These are phyloP conservation scores for Triticum urartu DNA, from an alignment of 176 grass and related monocot species.

Conservation along the genomic window DNA sequence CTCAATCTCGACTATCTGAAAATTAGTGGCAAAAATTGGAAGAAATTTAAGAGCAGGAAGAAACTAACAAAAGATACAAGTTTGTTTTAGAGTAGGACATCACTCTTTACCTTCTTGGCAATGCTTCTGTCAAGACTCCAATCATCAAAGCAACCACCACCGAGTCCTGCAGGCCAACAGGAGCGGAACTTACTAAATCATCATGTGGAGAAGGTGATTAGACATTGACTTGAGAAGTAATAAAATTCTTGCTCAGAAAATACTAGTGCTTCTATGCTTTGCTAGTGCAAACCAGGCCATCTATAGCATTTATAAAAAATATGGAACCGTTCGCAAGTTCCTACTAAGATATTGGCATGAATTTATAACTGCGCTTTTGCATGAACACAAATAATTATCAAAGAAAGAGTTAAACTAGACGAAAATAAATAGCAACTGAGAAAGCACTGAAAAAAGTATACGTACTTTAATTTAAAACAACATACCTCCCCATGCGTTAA, in stretches of 20 bases:
- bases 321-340: background rate
- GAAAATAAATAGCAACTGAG: background rate
- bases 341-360: background rate
- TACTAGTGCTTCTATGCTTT: background rate
- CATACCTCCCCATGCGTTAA: slow-evolving; percentile 97
- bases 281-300: background rate
- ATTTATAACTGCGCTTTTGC: background rate
- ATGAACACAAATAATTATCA: background rate
- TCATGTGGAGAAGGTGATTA: background rate
- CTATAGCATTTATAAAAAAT: background rate
- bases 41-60: background rate
- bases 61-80: background rate
- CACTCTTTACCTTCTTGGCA: slow-evolving; percentile 66
- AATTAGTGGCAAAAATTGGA: background rate
- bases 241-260: background rate
- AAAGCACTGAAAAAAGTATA: background rate
- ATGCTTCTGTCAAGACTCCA: slow-evolving; percentile 72
- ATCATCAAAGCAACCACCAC: slow-evolving; percentile 78
- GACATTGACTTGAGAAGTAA: background rate
- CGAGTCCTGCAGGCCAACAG: slow-evolving; percentile 41
- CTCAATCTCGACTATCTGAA: slow-evolving; percentile 74
- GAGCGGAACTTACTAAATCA: background rate
- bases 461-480: background rate
- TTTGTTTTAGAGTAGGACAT: background rate
- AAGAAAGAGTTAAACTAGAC: background rate